A percentile compares a stretch with the other conserved stretches of the same genome.
Evolutionary conservation across 495 filamentous ascomycete species (phyloP).

Genomic region (Daldinia concentrica): DNA sequence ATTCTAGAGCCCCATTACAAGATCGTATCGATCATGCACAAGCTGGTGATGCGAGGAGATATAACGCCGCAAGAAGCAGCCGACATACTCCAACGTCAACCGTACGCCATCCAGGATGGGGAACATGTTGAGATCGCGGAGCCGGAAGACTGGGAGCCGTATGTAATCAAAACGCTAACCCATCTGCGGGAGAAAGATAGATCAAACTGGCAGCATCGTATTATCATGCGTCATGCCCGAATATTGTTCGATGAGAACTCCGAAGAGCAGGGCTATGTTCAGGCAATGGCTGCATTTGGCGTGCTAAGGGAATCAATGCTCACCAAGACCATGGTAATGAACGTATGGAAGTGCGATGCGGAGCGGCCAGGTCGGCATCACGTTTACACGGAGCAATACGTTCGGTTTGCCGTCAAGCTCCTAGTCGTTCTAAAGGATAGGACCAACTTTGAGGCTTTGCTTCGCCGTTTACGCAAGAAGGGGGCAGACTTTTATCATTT

Average conservation of each 20-base stretch:
- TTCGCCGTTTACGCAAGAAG: constrained; percentile 83
- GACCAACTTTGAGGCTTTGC: constrained; percentile 78
- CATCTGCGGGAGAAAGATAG: constrained; percentile 87
- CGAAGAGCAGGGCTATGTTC: constrained; percentile 41
- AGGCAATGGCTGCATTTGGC: constrained; percentile 71
- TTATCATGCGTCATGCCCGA: constrained; percentile 80
- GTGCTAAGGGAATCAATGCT: constrained; percentile 89
- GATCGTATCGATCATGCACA: constrained; percentile 85
- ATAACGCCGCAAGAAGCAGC: constrained; percentile 55
- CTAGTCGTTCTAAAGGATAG: constrained; percentile 81
- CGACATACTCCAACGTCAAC: constrained; percentile 57
- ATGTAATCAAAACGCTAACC: constrained; percentile 75
- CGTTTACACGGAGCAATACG: constrained; percentile 92
- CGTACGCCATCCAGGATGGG: constrained; percentile 53
- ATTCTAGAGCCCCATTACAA: constrained; percentile 97
- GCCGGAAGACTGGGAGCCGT: constrained; percentile 74
- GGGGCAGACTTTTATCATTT: constrained; percentile 87
- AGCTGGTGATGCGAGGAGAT: constrained; percentile 69
- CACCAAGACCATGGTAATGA: constrained; percentile 91
- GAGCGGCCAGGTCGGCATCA: constrained; percentile 93
- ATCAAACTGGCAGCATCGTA: constrained; percentile 96
- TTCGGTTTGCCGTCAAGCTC: constrained; percentile 78
- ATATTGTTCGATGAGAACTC: constrained; percentile 69
- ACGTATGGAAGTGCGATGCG: constrained; percentile 95
- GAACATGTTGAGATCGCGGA: constrained; percentile 54